Percentiles rank a stretch among this genome's conserved stretches.
phyloP scores from a whole-genome alignment of 1,284 basidiomycete genomes.

The Coriolopsis trogii region DNA sequence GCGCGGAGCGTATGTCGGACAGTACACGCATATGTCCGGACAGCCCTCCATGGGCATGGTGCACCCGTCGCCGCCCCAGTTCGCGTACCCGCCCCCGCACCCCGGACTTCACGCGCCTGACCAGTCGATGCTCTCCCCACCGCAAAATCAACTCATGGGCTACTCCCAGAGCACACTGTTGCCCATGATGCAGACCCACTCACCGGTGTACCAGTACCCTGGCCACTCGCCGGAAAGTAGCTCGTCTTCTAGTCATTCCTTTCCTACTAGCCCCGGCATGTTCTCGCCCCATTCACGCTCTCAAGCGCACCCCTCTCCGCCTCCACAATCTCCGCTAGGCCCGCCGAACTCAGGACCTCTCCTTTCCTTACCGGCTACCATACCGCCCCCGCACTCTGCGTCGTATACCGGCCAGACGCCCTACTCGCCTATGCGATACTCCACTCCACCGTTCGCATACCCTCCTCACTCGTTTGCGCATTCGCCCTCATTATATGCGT shows the following conservation, averaged over 20 bases:
- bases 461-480: constrained; percentile 45
- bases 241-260: constrained; percentile 32
- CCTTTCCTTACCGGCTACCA: constrained; percentile 6
- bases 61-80: constrained; percentile 40
- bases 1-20: constrained; percentile 42
- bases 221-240: constrained; percentile 38
- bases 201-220: constrained; percentile 30
- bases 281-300: constrained; percentile 31
- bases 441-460: constrained; percentile 44
- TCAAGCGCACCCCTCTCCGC: constrained; percentile 35
- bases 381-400: constrained; percentile 27
- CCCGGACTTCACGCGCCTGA: constrained; percentile 37
- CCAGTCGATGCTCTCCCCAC: constrained; percentile 31
- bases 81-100: constrained; percentile 39
- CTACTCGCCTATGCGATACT: constrained; percentile 47
- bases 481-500: constrained; percentile 41
- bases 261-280: constrained; percentile 27
- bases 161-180: constrained; percentile 33
- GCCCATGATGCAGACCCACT: constrained; percentile 32
- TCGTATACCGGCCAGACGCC: constrained; percentile 37
- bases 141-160: constrained; percentile 32
- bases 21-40: constrained; percentile 50
- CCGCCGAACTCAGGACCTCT: constrained; percentile 22
- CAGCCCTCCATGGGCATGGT: constrained; percentile 43
- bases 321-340: constrained; percentile 34